Conservation (phyloP, 2,329 filamentous ascomycete species). For the Cercospora beticola region DNA sequence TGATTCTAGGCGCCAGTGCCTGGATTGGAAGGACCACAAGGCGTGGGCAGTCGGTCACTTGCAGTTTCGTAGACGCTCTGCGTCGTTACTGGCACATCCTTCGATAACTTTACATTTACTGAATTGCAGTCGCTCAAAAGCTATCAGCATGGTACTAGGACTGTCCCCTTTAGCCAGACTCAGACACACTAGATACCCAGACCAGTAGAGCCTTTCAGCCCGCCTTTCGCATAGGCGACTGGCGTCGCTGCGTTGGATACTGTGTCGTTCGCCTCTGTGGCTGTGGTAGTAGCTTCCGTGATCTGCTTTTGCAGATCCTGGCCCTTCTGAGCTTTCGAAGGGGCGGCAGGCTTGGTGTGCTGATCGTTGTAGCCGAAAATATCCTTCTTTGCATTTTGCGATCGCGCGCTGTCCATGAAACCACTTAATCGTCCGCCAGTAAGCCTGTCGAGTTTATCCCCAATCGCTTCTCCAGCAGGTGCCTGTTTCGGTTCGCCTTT, state of each 20-base stretch:
- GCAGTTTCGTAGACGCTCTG: neutral
- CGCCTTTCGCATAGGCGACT: constrained; percentile 29
- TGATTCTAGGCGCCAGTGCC: neutral
- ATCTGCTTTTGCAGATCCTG: constrained; percentile 24
- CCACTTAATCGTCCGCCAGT: constrained; percentile 42
- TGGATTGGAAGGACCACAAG: neutral
- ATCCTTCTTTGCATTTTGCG: constrained; percentile 25
- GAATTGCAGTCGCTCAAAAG: neutral
- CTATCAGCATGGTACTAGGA: neutral
- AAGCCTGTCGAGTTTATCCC: constrained; percentile 44
- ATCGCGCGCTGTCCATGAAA: constrained; percentile 35
- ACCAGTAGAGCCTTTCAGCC: constrained; percentile 30
- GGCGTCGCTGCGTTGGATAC: constrained; percentile 16
- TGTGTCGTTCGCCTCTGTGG: constrained; percentile 24
- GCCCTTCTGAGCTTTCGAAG: constrained; percentile 15
- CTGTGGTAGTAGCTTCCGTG: constrained; percentile 25
- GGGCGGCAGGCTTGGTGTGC: constrained; percentile 20
- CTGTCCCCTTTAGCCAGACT: neutral
- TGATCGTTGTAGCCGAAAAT: constrained; percentile 25
- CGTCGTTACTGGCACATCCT: neutral
- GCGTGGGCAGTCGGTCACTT: neutral
- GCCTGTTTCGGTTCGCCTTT: constrained; percentile 17
- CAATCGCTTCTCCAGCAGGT: constrained; percentile 38
- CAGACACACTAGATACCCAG: constrained; percentile 9
- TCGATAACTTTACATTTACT: neutral